Evolutionary conservation across 169 alveolate species (phyloP), one percentile per base, ranked within the genome.

Genomic region (Plasmodium relictum): DNA sequence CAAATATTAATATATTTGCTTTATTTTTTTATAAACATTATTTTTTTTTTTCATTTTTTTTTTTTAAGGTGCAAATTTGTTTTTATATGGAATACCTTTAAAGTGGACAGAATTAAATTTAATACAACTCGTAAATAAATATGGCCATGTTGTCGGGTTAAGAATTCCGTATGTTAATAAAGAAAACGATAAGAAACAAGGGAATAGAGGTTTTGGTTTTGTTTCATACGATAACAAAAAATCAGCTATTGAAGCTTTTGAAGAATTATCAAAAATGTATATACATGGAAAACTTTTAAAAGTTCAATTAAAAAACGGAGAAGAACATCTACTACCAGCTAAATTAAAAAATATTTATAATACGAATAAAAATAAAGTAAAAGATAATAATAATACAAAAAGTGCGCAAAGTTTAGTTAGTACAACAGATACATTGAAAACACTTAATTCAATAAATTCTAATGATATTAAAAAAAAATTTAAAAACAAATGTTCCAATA

Each of bases 131-230:
- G 92, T 92, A 54, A 92, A 92, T 50, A 92, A 86, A 73, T 92
- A 89, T 59, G 95, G 95, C 6, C 95, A 92, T 20, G 93, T 92
- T 68, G 95, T 92, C 24, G 96, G 96, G 2, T 85, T 94, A 24
- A 68, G 96, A 18, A 89, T 94, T 18, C 96, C 96, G 22, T 83
- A 83, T 44, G 42, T 70, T 24, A 83, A 70, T 62, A 92, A 88
- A 12, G 91, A 92, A 7, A 88, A 92, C 62, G 93, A 90, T 8
- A 92, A 83, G 88, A 92, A 89, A 24, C 91, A 83, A 58, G 85
- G 83, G 31, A 92, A 92, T 78, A 73, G 95, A 50, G 92, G 95
- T 65, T 92, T 92, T 56, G 95, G 95, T 61, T 92, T 92, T 59
- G 93, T 92, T n/a, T 89, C 94, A n/a, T 92, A 92, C 50, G 95